Conservation (phyloP, 192 early-diverging fungal genomes). For the Powellomyces hirtus region DNA sequence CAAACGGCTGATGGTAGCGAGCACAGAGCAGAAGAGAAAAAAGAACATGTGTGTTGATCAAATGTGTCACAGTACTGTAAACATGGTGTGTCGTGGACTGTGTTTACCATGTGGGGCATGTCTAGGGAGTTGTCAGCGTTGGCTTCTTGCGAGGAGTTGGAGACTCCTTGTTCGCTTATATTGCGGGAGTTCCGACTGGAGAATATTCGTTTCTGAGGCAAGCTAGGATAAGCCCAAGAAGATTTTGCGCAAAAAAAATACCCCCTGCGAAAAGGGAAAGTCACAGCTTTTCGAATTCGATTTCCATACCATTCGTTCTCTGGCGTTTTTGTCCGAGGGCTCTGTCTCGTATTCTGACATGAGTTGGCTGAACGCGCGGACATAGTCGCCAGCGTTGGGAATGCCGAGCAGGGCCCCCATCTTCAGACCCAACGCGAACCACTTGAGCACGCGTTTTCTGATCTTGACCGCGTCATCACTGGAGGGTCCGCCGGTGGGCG, state of each 20-base stretch:
- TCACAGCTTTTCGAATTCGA: not conserved
- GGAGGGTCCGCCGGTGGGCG: not conserved
- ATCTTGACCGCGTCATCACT: slow-evolving; percentile 9
- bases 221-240: not conserved
- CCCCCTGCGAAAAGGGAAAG: no score
- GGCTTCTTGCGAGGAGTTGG: not conserved
- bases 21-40: not conserved
- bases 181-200: not conserved
- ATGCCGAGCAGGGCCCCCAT: slow-evolving; percentile 35
- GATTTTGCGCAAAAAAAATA: not conserved
- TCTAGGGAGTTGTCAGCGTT: slow-evolving; percentile 37
- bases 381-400: slow-evolving; percentile 31
- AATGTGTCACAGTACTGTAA: not conserved
- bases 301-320: slow-evolving; percentile 20
- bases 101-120: slow-evolving; percentile 30
- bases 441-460: slow-evolving; percentile 12
- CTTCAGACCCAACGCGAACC: slow-evolving; percentile 36
- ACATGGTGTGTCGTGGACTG: no score
- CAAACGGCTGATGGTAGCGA: slow-evolving; percentile 28
- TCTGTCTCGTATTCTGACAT: slow-evolving; percentile 40
- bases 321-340: slow-evolving; percentile 4
- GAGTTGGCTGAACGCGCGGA: slow-evolving; percentile 34
- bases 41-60: not conserved
- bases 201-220: slow-evolving; percentile 31
- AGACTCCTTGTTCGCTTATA: not conserved